These are phyloP conservation scores for Cercospora sojina DNA, from an alignment of 2,329 filamentous ascomycete genomes.

Conservation along the genomic window DNA sequence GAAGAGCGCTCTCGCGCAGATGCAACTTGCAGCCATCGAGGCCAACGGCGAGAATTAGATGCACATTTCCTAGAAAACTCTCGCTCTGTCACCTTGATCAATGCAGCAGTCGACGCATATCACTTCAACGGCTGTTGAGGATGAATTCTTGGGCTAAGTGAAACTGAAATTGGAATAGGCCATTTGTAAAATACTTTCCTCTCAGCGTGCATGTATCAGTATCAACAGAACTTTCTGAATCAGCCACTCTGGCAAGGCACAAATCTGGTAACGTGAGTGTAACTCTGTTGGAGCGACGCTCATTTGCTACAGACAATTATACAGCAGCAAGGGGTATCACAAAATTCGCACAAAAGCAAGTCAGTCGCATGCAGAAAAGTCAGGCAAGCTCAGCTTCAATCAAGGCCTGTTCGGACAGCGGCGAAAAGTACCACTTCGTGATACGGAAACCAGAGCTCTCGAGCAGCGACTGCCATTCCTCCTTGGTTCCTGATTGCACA, in stretches of 20 bases:
- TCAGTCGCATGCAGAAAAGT: background rate
- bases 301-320: background rate
- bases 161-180: background rate
- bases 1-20: constrained; percentile 31
- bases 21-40: constrained; percentile 32
- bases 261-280: background rate
- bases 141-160: background rate
- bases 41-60: constrained; percentile 16
- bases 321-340: background rate
- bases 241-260: background rate
- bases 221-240: background rate
- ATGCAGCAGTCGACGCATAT: background rate
- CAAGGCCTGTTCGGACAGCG: constrained; percentile 15
- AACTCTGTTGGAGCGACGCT: background rate
- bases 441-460: constrained; percentile 1
- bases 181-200: background rate
- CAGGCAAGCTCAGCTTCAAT: constrained; percentile 12
- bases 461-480: constrained; percentile 12
- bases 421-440: constrained; percentile 8
- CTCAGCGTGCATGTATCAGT: background rate
- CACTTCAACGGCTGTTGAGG: background rate
- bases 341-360: background rate
- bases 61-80: background rate
- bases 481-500: background rate
- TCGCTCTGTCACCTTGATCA: background rate